Base-by-base conservation (phyloP, 768 basidiomycete species). In the Trametes cubensis region DNA sequence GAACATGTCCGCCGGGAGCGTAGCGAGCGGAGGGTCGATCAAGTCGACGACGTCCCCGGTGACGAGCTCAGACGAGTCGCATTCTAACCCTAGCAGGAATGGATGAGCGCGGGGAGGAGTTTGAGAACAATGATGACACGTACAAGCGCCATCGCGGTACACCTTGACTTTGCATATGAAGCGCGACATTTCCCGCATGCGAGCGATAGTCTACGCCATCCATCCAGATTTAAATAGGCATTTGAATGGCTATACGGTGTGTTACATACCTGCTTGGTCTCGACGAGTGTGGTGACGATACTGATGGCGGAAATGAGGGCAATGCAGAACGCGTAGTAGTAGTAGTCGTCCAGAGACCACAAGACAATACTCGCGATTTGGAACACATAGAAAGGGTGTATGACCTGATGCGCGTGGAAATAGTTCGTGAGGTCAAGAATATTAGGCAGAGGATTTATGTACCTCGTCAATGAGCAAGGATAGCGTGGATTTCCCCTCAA, bases 381-480 rank as follows among this genome's bases (percentile, higher is more conserved):
- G 71, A 99, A 99, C 57, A 99, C 89, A 72, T 98, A 98, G 76
- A 98, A 98, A 0, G 97, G 97, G 71, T 98, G 96, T 41, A 98
- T 89, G 47, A 97, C 85, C 94, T 88, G 64, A 2, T 20, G 6
- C n/a, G 13, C n/a, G 5, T 2, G 30, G 53, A 13, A 4, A 11
- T 30, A 18, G 4, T 23, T 26, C 5, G 25, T 28, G 3, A 46
- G 21, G 13, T 21, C 45, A 23, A 23, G 11, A 11, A 0, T 7
- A 7, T 4, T 23, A 23, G n/a, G 20, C 3, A 4, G 7, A 10
- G 45, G 25, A 11, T 2, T 11, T 15, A 7, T 26, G 55, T 73
- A 94, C 94, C 83, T 98, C 97, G 66, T 98, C 95, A 20, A 98
- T 77, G 7, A 98, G 79, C 3, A 99, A 81, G 17, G 85, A 80